phyloP scores from a whole-genome alignment of 768 basidiomycete species.

The Pulveroboletus sp. region DNA sequence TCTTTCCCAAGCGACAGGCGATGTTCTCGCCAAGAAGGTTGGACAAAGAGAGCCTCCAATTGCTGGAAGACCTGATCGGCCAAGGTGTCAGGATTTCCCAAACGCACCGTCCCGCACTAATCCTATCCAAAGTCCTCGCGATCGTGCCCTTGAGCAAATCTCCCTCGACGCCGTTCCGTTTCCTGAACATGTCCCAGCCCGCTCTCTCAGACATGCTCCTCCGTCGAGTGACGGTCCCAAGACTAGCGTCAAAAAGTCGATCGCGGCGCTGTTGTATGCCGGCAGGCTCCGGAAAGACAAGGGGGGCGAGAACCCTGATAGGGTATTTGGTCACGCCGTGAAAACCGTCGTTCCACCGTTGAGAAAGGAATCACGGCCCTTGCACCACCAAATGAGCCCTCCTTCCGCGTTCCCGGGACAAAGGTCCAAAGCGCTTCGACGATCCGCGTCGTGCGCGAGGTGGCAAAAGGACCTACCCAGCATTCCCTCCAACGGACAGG shows the following conservation, averaged over 20 bases:
- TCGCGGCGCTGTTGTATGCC: conserved; percentile 1
- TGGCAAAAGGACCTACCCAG: background rate
- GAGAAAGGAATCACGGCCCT: conserved; percentile 15
- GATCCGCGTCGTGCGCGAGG: conserved; percentile 24
- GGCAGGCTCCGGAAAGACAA: background rate
- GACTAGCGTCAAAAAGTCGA: conserved; percentile 1
- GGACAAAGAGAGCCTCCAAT: background rate
- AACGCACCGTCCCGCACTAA: background rate
- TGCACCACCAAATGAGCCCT: background rate
- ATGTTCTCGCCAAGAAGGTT: conserved; percentile 5
- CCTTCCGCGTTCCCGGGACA: background rate
- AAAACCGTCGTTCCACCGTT: conserved; percentile 6
- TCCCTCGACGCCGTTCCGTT: conserved; percentile 12
- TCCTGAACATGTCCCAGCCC: conserved; percentile 1
- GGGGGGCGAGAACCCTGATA: background rate
- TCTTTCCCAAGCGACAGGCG: conserved; percentile 17
- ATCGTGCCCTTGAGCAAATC: conserved; percentile 4
- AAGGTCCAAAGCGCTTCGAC: conserved; percentile 15
- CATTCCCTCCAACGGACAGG: background rate
- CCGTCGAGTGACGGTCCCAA: conserved; percentile 1
- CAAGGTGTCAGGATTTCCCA: conserved; percentile 1
- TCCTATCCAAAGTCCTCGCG: background rate
- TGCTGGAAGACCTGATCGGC: background rate
- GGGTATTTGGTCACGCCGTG: conserved; percentile 16
- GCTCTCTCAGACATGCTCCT: conserved; percentile 9